A percentile compares a stretch with the other conserved stretches of the same genome.
phyloP scores from a whole-genome alignment of 1,139 yeast species.

The Blastobotrys arbuscula region DNA sequence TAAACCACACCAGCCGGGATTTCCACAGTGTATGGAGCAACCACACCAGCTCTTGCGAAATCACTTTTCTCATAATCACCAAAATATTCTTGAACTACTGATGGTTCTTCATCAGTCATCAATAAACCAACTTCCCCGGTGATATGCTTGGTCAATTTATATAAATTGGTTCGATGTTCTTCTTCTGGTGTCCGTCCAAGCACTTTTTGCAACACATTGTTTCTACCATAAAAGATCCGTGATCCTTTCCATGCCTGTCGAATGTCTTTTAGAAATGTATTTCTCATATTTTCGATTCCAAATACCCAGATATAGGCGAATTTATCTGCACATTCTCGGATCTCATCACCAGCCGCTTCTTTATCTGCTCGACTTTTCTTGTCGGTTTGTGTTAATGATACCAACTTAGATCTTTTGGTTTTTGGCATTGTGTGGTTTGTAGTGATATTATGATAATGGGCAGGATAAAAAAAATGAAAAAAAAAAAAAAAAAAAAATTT shows the following conservation, averaged over 20 bases:
- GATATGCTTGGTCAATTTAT: constrained; percentile 52
- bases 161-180: constrained; percentile 82
- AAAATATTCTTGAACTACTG: constrained; percentile 81
- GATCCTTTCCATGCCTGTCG: constrained; percentile 92
- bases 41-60: constrained; percentile 83
- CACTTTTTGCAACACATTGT: constrained; percentile 89
- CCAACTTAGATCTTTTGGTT: constrained; percentile 74
- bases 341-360: constrained; percentile 83
- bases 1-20: constrained; percentile 88
- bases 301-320: constrained; percentile 80
- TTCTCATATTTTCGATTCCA: constrained; percentile 86
- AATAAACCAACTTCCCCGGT: constrained; percentile 80
- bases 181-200: constrained; percentile 82
- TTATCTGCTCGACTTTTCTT: constrained; percentile 93
- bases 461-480: neutral
- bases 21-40: constrained; percentile 73
- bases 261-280: constrained; percentile 89
- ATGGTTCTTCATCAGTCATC: constrained; percentile 80
- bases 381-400: constrained; percentile 93
- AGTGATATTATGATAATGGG: neutral
- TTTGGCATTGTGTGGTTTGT: constrained; percentile 78
- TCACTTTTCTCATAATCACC: constrained; percentile 71
- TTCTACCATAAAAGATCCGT: constrained; percentile 80
- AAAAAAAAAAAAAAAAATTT: constrained; percentile 1
- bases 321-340: constrained; percentile 73